Evolutionary conservation across 2,329 filamentous ascomycete species (phyloP).

Genomic region (Fusarium penzigii): DNA sequence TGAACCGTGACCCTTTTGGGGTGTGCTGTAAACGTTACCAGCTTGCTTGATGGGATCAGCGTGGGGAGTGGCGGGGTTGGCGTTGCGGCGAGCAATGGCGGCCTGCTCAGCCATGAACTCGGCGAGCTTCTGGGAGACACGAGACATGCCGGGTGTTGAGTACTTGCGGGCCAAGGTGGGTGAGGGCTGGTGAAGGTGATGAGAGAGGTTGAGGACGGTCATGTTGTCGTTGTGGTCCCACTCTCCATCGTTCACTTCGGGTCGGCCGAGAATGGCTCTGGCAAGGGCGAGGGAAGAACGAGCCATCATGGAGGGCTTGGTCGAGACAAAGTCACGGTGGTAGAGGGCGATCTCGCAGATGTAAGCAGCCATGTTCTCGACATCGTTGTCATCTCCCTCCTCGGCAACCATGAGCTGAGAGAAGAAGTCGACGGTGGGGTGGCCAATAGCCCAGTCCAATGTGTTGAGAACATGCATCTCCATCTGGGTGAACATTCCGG

Average conservation of each 20-base stretch:
- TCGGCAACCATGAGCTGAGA: slow-evolving; percentile 84
- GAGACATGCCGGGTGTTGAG: slow-evolving; percentile 53
- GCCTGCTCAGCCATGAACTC: slow-evolving; percentile 63
- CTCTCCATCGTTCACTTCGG: slow-evolving; percentile 72
- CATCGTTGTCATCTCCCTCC: slow-evolving; percentile 75
- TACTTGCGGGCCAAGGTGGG: slow-evolving; percentile 61
- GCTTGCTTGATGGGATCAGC: slow-evolving; percentile 53
- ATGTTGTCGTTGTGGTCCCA: slow-evolving; percentile 75
- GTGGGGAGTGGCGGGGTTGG: slow-evolving; percentile 62
- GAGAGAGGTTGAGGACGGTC: slow-evolving; percentile 61
- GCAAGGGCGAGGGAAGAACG: slow-evolving; percentile 83
- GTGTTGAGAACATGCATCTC: slow-evolving; percentile 99
- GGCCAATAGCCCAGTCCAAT: slow-evolving; percentile 92
- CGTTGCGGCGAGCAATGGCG: slow-evolving; percentile 51
- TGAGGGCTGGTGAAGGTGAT: slow-evolving; percentile 60
- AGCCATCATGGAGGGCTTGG: slow-evolving; percentile 87
- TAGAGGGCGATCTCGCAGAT: slow-evolving; percentile 94
- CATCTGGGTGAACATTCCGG: slow-evolving; percentile 99
- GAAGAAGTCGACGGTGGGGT: slow-evolving; percentile 95
- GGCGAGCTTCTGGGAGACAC: slow-evolving; percentile 56
- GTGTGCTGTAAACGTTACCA: slow-evolving; percentile 69
- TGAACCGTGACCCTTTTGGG: slow-evolving; percentile 71
- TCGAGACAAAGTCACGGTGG: slow-evolving; percentile 95
- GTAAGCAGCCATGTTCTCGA: slow-evolving; percentile 93
- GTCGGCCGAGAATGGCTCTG: slow-evolving; percentile 79